Conservation (phyloP, 2,329 filamentous ascomycete species). For the Rutstroemia sp. region DNA sequence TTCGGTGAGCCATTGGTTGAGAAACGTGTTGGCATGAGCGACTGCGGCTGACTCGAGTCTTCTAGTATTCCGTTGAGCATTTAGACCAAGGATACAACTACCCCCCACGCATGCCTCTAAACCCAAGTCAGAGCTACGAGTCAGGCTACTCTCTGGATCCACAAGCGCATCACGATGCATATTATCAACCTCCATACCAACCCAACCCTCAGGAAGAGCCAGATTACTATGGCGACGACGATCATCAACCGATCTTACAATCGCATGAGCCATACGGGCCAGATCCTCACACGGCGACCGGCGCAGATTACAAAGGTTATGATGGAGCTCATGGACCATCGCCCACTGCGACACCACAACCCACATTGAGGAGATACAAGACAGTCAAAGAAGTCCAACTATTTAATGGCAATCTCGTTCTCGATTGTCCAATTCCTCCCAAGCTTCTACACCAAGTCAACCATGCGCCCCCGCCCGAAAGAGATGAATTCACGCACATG, state of each 20-base stretch:
- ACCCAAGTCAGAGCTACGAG: constrained; percentile 41
- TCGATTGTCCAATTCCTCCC: constrained; percentile 98
- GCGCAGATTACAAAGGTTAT: constrained; percentile 36
- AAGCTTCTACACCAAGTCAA: constrained; percentile 94
- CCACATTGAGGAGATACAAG: constrained; percentile 80
- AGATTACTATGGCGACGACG: constrained; percentile 46
- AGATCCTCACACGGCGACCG: constrained; percentile 40
- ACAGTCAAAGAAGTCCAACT: constrained; percentile 96
- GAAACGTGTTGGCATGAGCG: background rate
- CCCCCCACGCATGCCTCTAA: constrained; percentile 37
- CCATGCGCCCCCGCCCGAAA: constrained; percentile 86
- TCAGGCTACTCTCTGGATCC: constrained; percentile 72
- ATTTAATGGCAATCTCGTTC: constrained; percentile 93
- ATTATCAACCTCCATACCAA: constrained; percentile 78
- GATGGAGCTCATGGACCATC: constrained; percentile 31
- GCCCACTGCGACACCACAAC: constrained; percentile 46
- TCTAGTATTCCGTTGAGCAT: constrained; percentile 63
- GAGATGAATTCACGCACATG: constrained; percentile 97
- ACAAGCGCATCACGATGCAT: constrained; percentile 78
- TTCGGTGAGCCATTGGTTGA: constrained; percentile 52
- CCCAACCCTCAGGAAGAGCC: constrained; percentile 37
- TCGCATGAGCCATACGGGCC: constrained; percentile 44
- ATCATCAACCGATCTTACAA: constrained; percentile 69
- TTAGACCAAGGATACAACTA: constrained; percentile 53
- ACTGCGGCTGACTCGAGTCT: constrained; percentile 12